Evolutionary conservation across 768 basidiomycete genomes (phyloP), one percentile per base, ranked within the genome.

Genomic region (Suillus cothurnatus): DNA sequence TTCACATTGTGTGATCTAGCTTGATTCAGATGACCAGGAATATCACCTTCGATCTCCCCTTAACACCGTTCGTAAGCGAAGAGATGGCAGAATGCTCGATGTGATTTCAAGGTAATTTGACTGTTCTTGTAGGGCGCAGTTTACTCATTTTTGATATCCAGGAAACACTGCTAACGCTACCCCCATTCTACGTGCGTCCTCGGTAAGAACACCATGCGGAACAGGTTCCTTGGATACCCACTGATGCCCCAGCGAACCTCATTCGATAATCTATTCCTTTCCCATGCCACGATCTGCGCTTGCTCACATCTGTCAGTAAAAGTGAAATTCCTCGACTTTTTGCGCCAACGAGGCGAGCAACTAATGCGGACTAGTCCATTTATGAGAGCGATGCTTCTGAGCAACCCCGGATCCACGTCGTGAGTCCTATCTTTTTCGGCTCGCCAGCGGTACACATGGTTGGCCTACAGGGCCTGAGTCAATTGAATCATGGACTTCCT

Each of bases 161-260:
- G 38, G 12, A 26, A 21, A 41, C 21, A 21, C 6, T 21, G 2
- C 53, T 41, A 26, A 59, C 11, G 19, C 58, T 59, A 31, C 53
- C 58, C 19, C 39, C 58, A 28, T 58, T 59, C 26, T 41, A 41
- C 21, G 19, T 28, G 39, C 39, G 39, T 59, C 28, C 19, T 31
- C 19, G 41, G 26, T 28, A 39, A 59, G 58, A 39, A 12, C 5
- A n/a, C 28, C 11, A 41, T 6, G 39, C 58, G 58, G 58, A 59
- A 41, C 26, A 31, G 12, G 26, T 59, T 6, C 58, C 58, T 59
- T 59, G 19, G 58, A 59, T 41, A 59, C 58, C 58, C 58, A 59
- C 19, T 59, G 58, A 59, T 59, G 39, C 28, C 39, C 38, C 26
- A 59, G 26, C 39, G 26, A 41, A 19, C 26, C 39, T 28, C 58